Conservation (phyloP, 148 eudicot genomes). For the Nepenthes mirabilis region DNA sequence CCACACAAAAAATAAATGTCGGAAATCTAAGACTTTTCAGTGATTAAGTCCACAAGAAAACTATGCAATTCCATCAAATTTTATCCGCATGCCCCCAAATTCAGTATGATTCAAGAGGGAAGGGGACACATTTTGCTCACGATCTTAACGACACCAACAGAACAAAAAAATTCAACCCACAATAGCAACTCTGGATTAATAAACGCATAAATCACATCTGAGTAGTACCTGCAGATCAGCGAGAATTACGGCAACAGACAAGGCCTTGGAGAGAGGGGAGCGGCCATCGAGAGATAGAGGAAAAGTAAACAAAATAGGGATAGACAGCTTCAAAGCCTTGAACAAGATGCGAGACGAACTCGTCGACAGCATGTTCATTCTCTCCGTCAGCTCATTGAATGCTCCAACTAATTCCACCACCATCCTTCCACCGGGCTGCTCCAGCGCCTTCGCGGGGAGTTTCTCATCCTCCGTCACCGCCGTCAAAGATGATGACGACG, state of each 20-base stretch:
- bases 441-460: slow-evolving; percentile 19
- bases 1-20: no score
- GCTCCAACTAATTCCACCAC: slow-evolving; percentile 89
- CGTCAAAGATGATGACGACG: slow-evolving; percentile 1
- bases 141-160: no score
- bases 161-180: no score
- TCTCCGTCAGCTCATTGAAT: slow-evolving; percentile 61
- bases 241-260: slow-evolving; percentile 64
- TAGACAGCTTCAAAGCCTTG: slow-evolving; percentile 58
- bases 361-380: slow-evolving; percentile 40
- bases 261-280: slow-evolving; percentile 66
- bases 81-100: no score
- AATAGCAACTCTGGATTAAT: no score
- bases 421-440: slow-evolving; percentile 89
- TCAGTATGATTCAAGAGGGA: no score
- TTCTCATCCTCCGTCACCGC: slow-evolving; percentile 1
- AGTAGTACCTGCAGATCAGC: slow-evolving; percentile 77
- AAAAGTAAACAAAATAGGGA: slow-evolving; percentile 54
- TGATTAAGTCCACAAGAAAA: no score
- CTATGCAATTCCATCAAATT: no score
- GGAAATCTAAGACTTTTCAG: no score
- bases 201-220: no score
- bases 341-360: slow-evolving; percentile 57
- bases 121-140: no score
- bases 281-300: slow-evolving; percentile 52